Percentiles rank a stretch among this genome's conserved stretches.
These are phyloP conservation scores for Endocarpon pusillum DNA, from an alignment of 495 filamentous ascomycete species.

Conservation along the genomic window DNA sequence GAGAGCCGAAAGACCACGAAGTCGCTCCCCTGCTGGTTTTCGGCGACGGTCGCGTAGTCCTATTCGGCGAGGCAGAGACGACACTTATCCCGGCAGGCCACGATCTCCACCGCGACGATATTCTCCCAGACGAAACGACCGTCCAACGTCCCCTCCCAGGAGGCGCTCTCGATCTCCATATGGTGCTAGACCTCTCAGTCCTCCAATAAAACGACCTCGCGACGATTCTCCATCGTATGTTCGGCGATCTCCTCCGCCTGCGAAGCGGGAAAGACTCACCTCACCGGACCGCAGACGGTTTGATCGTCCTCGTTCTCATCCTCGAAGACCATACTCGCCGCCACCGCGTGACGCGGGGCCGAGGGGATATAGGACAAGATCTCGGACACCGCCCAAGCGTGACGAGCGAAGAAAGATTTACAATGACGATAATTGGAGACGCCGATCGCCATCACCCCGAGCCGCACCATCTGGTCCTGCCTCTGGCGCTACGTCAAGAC, in stretches of 20 bases:
- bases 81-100: constrained; percentile 19
- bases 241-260: constrained; percentile 17
- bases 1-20: constrained; percentile 22
- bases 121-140: constrained; percentile 31
- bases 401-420: constrained; percentile 7
- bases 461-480: constrained; percentile 17
- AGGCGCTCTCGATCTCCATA: constrained; percentile 30
- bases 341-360: background rate
- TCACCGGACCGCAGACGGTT: constrained; percentile 8
- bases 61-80: constrained; percentile 22
- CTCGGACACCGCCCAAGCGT: constrained; percentile 6
- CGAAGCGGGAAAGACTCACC: constrained; percentile 8
- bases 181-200: constrained; percentile 18
- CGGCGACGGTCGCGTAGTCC: constrained; percentile 34
- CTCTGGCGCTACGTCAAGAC: constrained; percentile 24
- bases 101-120: constrained; percentile 27
- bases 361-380: background rate
- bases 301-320: constrained; percentile 9
- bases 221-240: constrained; percentile 20
- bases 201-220: constrained; percentile 18
- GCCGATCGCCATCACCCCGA: constrained; percentile 10
- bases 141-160: constrained; percentile 23
- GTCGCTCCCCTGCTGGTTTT: constrained; percentile 24
- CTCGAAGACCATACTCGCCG: constrained; percentile 4
- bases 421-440: constrained; percentile 8